These are phyloP conservation scores for Dissophora ornata DNA, from an alignment of 192 early-diverging fungal species.

Conservation along the genomic window DNA sequence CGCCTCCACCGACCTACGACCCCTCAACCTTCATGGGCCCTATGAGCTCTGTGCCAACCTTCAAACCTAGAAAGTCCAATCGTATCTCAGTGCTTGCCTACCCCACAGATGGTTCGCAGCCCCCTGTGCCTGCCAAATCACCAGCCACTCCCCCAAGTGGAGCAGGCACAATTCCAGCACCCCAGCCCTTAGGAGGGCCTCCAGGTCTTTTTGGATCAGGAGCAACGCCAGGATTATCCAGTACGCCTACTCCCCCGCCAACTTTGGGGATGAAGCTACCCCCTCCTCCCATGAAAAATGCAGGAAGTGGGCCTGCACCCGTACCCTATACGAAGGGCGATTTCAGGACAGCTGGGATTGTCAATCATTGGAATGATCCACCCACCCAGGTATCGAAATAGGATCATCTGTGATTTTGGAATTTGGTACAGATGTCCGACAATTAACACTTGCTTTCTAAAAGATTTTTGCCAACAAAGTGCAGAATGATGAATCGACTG, in stretches of 20 bases:
- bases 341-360: slow-evolving; percentile 60
- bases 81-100: slow-evolving; percentile 41
- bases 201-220: slow-evolving; percentile 28
- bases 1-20: slow-evolving; percentile 25
- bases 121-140: neutral
- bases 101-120: slow-evolving; percentile 13
- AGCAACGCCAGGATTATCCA: neutral
- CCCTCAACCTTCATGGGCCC: slow-evolving; percentile 21
- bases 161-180: slow-evolving; percentile 5
- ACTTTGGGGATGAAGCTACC: slow-evolving; percentile 34
- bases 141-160: neutral
- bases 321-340: slow-evolving; percentile 53
- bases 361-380: slow-evolving; percentile 67
- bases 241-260: slow-evolving; percentile 24
- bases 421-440: no score
- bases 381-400: slow-evolving; percentile 53
- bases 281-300: slow-evolving; percentile 36
- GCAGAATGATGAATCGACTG: slow-evolving; percentile 8
- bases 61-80: slow-evolving; percentile 44
- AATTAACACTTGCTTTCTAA: no score
- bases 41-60: slow-evolving; percentile 24
- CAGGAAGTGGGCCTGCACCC: slow-evolving; percentile 7
- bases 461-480: slow-evolving; percentile 47
- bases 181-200: slow-evolving; percentile 17
- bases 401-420: no score